Evolutionary conservation across 2,329 filamentous ascomycete species (phyloP).

Genomic region (Colletotrichum gloeosporioides): DNA sequence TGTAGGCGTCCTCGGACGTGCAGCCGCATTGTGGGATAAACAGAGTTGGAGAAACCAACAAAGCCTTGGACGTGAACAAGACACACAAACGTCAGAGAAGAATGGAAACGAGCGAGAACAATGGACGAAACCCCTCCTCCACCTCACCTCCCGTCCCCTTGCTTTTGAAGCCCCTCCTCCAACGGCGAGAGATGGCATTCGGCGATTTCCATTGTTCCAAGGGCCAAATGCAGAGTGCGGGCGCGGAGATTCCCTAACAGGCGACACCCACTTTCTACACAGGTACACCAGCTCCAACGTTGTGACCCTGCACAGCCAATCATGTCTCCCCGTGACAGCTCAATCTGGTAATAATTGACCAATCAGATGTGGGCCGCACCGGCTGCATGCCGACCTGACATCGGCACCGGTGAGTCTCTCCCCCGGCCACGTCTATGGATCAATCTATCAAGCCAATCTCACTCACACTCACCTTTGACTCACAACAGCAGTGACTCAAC

Average conservation of each 20-base stretch:
- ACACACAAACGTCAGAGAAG: background rate
- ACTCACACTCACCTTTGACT: conserved; percentile 8
- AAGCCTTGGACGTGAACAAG: background rate
- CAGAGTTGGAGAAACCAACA: background rate
- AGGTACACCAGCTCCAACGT: background rate
- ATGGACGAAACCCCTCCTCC: background rate
- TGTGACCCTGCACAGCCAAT: background rate
- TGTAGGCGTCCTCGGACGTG: background rate
- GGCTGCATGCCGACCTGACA: background rate
- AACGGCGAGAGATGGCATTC: background rate
- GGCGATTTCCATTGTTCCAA: background rate
- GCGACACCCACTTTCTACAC: background rate
- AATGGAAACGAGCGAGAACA: background rate
- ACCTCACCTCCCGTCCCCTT: background rate
- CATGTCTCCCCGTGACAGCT: background rate
- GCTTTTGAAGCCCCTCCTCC: background rate
- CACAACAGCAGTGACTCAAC: conserved; percentile 1
- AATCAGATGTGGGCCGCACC: conserved; percentile 14
- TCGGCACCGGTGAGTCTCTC: background rate
- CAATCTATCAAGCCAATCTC: background rate
- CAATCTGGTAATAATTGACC: conserved; percentile 11
- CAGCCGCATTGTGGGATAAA: background rate
- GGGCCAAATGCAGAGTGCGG: background rate
- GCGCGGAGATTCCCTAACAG: conserved; percentile 21
- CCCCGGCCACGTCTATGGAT: background rate